Percentiles rank a stretch among this genome's conserved stretches.
Evolutionary conservation across 371 early-diverging fungal genomes (phyloP).

Genomic region (Mucor velutinosus): DNA sequence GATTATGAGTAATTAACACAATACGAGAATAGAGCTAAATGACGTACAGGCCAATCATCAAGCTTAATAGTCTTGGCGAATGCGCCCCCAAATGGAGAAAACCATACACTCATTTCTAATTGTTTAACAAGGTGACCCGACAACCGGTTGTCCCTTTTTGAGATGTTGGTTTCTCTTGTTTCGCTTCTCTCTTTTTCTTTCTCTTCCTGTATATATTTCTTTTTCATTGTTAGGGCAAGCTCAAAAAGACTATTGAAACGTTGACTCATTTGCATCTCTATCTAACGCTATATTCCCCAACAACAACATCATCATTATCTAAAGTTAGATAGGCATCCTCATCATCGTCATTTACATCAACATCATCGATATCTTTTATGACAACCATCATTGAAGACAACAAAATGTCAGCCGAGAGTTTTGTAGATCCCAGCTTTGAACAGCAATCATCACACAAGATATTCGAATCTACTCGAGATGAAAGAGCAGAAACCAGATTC

Average conservation of each 20-base stretch:
- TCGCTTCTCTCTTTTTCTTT: neutral
- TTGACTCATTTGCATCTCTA: neutral
- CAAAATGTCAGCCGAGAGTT: constrained; percentile 23
- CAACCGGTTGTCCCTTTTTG: neutral
- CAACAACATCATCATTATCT: neutral
- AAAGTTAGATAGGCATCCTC: neutral
- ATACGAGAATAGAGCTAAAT: neutral
- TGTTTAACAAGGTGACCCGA: neutral
- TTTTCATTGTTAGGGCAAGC: neutral
- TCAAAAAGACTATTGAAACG: neutral
- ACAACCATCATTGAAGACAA: neutral
- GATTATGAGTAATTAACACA: neutral
- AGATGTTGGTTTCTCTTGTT: neutral
- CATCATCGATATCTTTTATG: neutral
- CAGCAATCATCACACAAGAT: constrained; percentile 30
- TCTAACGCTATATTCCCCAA: neutral
- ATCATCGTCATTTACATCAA: neutral
- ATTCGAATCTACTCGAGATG: constrained; percentile 20
- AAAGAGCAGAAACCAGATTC: constrained; percentile 20
- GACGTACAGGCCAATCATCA: constrained; percentile 2
- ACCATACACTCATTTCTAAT: neutral
- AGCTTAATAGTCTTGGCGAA: neutral
- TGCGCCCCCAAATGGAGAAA: neutral
- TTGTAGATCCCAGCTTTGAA: constrained; percentile 11
- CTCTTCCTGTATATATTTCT: neutral